Evolutionary conservation across 2,329 filamentous ascomycete genomes (phyloP).

Genomic region (Aspergillus neotritici): DNA sequence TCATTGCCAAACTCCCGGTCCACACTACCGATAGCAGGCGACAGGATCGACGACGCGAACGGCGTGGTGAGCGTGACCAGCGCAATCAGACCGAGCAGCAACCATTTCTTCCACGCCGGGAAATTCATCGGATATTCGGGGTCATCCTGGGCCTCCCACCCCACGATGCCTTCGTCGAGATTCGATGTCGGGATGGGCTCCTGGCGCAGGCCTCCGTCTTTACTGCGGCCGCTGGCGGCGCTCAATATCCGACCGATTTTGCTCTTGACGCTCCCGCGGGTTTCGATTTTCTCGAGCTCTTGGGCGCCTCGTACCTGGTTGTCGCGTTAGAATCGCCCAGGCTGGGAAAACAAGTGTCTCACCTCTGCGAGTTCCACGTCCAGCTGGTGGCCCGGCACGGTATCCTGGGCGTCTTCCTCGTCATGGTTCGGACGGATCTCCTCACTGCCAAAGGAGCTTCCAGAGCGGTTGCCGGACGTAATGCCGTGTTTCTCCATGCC

Average conservation of each 20-base stretch:
- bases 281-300: constrained; percentile 1
- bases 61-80: constrained; percentile 3
- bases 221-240: constrained; percentile 2
- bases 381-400: too few relatives aligned
- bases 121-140: constrained; percentile 5
- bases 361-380: too few relatives aligned
- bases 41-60: constrained; percentile 3
- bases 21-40: background rate
- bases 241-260: constrained; percentile 3
- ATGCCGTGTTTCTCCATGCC: too few relatives aligned
- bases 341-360: too few relatives aligned
- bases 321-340: too few relatives aligned
- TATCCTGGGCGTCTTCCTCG: too few relatives aligned
- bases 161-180: constrained; percentile 1
- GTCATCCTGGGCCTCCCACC: constrained; percentile 5
- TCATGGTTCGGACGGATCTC: too few relatives aligned
- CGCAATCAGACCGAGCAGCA: background rate
- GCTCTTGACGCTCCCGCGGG: constrained; percentile 1
- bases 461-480: too few relatives aligned
- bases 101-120: constrained; percentile 4
- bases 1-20: background rate
- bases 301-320: too few relatives aligned
- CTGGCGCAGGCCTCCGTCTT: constrained; percentile 2
- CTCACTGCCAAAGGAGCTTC: too few relatives aligned
- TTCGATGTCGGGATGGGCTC: constrained; percentile 2